Conservation (phyloP, 2,329 filamentous ascomycete species). For the Harringtonia aguacate region DNA sequence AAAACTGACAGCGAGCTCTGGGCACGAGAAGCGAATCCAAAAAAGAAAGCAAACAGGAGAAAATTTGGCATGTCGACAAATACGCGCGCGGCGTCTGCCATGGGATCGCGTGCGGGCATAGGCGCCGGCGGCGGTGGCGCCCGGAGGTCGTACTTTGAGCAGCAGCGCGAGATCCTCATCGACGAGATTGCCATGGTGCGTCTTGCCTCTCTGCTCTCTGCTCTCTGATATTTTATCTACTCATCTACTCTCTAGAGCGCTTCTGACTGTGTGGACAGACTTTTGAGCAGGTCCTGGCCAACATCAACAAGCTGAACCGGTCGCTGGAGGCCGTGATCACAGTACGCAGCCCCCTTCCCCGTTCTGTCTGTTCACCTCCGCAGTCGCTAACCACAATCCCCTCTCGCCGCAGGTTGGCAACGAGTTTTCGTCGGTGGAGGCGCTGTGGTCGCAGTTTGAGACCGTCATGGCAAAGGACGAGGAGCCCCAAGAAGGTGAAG, state of each 20-base stretch:
- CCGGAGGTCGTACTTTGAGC: constrained; percentile 58
- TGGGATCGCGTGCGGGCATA: not conserved
- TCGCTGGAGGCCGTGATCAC: constrained; percentile 85
- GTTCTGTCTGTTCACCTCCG: no score
- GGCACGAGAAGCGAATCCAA: not conserved
- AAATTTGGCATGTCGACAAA: not conserved
- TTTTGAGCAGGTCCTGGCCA: constrained; percentile 86
- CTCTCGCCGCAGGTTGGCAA: constrained; percentile 60
- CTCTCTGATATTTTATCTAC: no score
- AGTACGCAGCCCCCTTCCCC: constrained; percentile 37
- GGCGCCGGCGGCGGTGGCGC: not conserved
- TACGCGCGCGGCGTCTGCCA: constrained; percentile 2
- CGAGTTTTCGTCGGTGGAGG: constrained; percentile 94
- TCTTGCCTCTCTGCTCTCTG: no score
- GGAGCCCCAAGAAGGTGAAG: constrained; percentile 12
- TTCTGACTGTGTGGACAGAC: constrained; percentile 28
- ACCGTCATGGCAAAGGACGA: constrained; percentile 71
- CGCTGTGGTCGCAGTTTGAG: constrained; percentile 95
- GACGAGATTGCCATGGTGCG: constrained; percentile 64
- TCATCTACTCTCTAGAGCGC: not conserved
- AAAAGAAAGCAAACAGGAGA: not conserved
- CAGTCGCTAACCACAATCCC: no score
- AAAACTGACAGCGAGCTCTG: no score
- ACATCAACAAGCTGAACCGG: constrained; percentile 91
- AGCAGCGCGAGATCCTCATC: constrained; percentile 62